Conservation (phyloP, 75 land plant species). For the Selaginella tamariscina region DNA sequence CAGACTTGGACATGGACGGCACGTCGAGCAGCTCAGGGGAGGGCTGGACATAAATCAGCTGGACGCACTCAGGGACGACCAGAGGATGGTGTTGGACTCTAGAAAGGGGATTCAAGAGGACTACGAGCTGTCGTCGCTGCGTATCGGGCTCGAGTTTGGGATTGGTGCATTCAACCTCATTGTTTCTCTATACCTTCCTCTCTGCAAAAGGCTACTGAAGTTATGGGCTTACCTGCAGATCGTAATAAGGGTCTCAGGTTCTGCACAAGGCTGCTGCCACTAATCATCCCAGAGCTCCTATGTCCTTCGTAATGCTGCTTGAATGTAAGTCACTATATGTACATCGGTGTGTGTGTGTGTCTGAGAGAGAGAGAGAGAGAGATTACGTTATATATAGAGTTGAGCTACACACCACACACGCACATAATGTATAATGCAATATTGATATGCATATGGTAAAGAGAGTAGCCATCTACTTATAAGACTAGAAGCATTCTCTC, state of each 20-base stretch:
- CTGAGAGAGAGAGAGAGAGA: no score
- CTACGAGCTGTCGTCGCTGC: constrained; percentile 22
- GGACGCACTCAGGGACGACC: neutral
- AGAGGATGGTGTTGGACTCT: constrained; percentile 1
- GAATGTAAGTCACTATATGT: constrained; percentile 28
- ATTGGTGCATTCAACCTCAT: constrained; percentile 33
- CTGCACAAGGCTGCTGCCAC: constrained; percentile 18
- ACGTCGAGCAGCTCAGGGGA: constrained; percentile 5
- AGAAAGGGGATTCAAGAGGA: constrained; percentile 27
- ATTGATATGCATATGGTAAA: no score
- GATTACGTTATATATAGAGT: no score
- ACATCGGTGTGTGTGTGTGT: no score
- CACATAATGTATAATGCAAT: no score
- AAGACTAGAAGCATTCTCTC: no score
- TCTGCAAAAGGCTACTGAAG: constrained; percentile 27
- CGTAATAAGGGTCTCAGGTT: constrained; percentile 22
- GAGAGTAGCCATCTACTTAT: no score
- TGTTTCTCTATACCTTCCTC: constrained; percentile 26
- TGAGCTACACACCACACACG: no score
- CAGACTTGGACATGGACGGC: constrained; percentile 13
- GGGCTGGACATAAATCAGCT: neutral
- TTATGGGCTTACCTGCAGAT: constrained; percentile 31
- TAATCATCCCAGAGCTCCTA: constrained; percentile 25
- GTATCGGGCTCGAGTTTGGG: constrained; percentile 26
- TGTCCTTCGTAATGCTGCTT: constrained; percentile 24